Evolutionary conservation across 352 stramenopile genomes (phyloP).

Genomic region (Phytophthora aleatoria): DNA sequence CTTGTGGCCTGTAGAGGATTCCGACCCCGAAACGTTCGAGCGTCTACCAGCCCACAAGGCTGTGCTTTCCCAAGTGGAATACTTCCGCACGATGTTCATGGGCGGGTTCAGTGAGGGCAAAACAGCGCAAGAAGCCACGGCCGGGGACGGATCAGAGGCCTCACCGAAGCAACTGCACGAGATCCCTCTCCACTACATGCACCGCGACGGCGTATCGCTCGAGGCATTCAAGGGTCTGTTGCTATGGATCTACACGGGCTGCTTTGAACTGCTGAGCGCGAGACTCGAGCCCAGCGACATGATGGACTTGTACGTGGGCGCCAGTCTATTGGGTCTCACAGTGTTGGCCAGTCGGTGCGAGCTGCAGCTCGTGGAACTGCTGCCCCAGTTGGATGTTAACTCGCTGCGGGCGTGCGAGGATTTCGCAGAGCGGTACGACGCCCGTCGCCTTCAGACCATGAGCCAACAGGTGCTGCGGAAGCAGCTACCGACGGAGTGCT

Average conservation of each 20-base stretch:
- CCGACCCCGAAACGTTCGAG: slow-evolving; percentile 28
- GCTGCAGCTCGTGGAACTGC: slow-evolving; percentile 55
- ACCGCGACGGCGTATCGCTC: slow-evolving; percentile 69
- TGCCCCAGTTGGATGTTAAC: slow-evolving; percentile 51
- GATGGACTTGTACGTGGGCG: slow-evolving; percentile 77
- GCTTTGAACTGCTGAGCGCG: slow-evolving; percentile 45
- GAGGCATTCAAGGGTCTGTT: slow-evolving; percentile 65
- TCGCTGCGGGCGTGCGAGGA: slow-evolving; percentile 65
- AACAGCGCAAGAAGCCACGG: slow-evolving; percentile 8
- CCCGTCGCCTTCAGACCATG: slow-evolving; percentile 50
- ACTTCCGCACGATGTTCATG: slow-evolving; percentile 85
- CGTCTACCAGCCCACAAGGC: slow-evolving; percentile 71
- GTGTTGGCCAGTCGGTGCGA: slow-evolving; percentile 67
- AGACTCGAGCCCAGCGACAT: slow-evolving; percentile 56
- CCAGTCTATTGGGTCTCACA: slow-evolving; percentile 58
- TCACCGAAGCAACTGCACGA: slow-evolving; percentile 32
- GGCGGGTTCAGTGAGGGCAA: slow-evolving; percentile 81
- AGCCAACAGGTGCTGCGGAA: slow-evolving; percentile 46
- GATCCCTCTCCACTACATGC: slow-evolving; percentile 75
- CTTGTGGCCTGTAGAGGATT: slow-evolving; percentile 63
- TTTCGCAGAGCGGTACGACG: slow-evolving; percentile 69
- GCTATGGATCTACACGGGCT: slow-evolving; percentile 78
- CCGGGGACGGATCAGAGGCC: background rate
- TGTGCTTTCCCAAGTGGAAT: slow-evolving; percentile 75
- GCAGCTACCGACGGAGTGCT: slow-evolving; percentile 16